Evolutionary conservation across 2,329 filamentous ascomycete species (phyloP).

Genomic region (Beauveria sp.): DNA sequence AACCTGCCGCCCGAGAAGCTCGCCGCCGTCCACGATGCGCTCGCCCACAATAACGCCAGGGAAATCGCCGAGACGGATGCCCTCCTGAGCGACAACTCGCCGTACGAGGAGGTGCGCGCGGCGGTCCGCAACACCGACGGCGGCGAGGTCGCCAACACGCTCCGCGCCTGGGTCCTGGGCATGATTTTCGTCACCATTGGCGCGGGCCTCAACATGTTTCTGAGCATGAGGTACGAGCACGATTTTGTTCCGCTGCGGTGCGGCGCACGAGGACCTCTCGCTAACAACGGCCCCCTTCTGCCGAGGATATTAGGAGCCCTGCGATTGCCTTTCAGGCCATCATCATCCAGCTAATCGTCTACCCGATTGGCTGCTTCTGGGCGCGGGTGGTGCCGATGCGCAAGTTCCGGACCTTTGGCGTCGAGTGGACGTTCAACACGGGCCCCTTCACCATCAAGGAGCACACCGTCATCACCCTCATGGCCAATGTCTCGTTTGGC

Average conservation of each 20-base stretch:
- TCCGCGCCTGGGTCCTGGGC: constrained; percentile 38
- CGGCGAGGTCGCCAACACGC: constrained; percentile 24
- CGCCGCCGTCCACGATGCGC: constrained; percentile 22
- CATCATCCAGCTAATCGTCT: constrained; percentile 33
- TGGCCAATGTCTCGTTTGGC: constrained; percentile 45
- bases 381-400: constrained; percentile 33
- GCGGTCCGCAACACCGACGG: constrained; percentile 35
- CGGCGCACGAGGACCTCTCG: neutral
- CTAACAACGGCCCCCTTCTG: neutral
- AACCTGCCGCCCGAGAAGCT: constrained; percentile 26
- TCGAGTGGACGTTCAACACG: constrained; percentile 37
- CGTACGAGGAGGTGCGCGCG: constrained; percentile 24
- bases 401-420: constrained; percentile 33
- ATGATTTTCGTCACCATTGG: constrained; percentile 38
- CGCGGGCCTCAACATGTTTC: constrained; percentile 39
- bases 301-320: constrained; percentile 21
- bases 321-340: constrained; percentile 30
- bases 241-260: neutral
- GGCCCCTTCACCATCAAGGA: constrained; percentile 46
- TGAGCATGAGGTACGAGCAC: constrained; percentile 29
- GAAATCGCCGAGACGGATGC: constrained; percentile 24
- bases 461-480: constrained; percentile 45
- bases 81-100: constrained; percentile 28
- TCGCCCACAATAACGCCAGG: constrained; percentile 23
- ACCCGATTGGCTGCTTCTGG: constrained; percentile 35